Evolutionary conservation across 768 basidiomycete species (phyloP).

Genomic region (Botryobasidium botryosum): DNA sequence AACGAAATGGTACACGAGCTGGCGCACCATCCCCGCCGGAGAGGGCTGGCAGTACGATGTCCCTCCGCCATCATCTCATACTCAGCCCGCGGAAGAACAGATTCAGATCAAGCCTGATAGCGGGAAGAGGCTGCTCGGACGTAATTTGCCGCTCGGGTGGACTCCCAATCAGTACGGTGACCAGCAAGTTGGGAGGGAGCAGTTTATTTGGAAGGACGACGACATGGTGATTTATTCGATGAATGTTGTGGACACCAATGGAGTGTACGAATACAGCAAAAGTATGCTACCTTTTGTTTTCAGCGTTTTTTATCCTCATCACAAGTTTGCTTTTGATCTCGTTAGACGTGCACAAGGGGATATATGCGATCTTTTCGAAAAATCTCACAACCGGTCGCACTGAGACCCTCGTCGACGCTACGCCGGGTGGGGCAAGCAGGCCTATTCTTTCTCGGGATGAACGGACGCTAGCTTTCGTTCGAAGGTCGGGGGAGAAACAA

Average conservation of each 20-base stretch:
- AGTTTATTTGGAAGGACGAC: conserved; percentile 41
- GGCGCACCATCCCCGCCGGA: conserved; percentile 47
- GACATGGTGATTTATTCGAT: conserved; percentile 48
- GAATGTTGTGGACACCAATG: conserved; percentile 37
- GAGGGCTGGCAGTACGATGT: conserved; percentile 56
- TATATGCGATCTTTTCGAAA: conserved; percentile 50
- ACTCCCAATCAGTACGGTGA: conserved; percentile 38
- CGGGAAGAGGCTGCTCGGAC: conserved; percentile 38
- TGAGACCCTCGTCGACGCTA: conserved; percentile 34
- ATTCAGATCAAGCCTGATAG: conserved; percentile 24
- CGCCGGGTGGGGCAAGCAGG: conserved; percentile 55
- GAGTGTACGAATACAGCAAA: conserved; percentile 43
- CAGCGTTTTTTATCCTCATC: not conserved
- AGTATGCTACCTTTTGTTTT: conserved; percentile 31
- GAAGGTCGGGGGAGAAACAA: conserved; percentile 55
- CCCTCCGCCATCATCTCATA: conserved; percentile 23
- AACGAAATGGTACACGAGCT: conserved; percentile 63
- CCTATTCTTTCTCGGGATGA: conserved; percentile 54
- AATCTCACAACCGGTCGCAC: conserved; percentile 42
- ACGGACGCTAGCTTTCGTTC: conserved; percentile 55
- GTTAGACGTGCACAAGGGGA: conserved; percentile 49
- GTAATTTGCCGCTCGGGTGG: conserved; percentile 46
- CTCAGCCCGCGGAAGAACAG: not conserved
- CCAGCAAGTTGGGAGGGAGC: conserved; percentile 61
- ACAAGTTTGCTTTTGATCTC: not conserved